Base-by-base conservation (phyloP, 1,139 yeast genomes). In the Protomyces inouyei region DNA sequence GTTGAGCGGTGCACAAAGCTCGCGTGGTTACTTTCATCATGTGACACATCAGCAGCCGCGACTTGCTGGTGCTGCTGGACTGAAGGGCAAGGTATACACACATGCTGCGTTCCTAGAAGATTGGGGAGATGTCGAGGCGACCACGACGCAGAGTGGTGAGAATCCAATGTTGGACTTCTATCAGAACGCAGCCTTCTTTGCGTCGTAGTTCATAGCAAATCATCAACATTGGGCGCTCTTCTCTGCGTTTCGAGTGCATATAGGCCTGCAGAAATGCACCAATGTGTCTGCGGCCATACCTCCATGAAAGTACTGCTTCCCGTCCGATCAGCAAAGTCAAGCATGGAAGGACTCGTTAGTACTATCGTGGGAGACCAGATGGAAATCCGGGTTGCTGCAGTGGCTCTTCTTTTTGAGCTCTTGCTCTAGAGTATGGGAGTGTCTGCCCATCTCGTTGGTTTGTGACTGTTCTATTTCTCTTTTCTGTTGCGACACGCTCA, bases 91-190 rank as follows among this genome's bases (percentile, higher is more conserved):
- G 64, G 82, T 84, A 0, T 79, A 82, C 55, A 75, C 84, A 48
- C 96, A 89, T 74, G 76, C 79, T 9, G 87, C 84, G 12, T 89
- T 87, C 68, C 74, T 90, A 70, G 80, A 78, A 65, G 80, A 80
- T 61, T 88, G 95, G 95, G 90, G 87, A 0, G 91, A 87, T 70
- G 68, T 82, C 0, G 85, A 85, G 3, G 80, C 79, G 8, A 88
- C 96, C 3, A 82, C 84, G 3, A 87, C 95, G 0, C 83, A 81
- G 70, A 81, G 83, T 46, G 96, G 96, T 0, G 96, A 88, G 70
- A 88, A 88, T 70, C 96, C 96, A n/a, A 84, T 89, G 92, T 74
- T 89, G 67, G 87, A 87, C 65, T 83, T 88, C 68, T 89, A 89
- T 73, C 79, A 81, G 57, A 89, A 89, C 72, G 63, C 63, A n/a